Evolutionary conservation across 495 filamentous ascomycete species (phyloP).

Genomic region (Hyaloscypha finlandica): DNA sequence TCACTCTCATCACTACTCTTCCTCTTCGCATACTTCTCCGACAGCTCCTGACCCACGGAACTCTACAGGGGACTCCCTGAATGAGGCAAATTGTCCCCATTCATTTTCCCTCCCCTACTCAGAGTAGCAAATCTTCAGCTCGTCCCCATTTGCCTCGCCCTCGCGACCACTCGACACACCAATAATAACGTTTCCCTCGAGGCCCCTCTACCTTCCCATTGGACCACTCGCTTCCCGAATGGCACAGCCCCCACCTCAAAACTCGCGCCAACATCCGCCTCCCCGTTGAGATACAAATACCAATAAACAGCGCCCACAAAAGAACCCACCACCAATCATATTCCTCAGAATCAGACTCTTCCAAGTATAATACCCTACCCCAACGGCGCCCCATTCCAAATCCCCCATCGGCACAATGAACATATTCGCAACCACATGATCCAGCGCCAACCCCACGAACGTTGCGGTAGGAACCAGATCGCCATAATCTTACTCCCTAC

Average conservation of each 20-base stretch:
- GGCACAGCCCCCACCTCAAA: no score
- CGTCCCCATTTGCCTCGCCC: background rate
- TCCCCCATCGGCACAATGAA: constrained; percentile 3
- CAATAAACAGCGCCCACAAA: background rate
- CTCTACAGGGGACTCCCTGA: background rate
- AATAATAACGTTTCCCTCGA: no score
- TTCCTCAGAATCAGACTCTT: constrained; percentile 1
- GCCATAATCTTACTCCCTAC: background rate
- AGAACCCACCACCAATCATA: background rate
- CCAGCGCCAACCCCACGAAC: background rate
- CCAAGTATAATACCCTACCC: constrained; percentile 5
- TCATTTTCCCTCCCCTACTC: background rate
- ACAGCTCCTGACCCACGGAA: background rate
- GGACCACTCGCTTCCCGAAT: no score
- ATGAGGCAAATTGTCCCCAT: background rate
- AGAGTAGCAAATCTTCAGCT: background rate
- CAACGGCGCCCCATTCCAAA: constrained; percentile 2
- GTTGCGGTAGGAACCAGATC: background rate
- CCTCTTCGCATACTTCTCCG: background rate
- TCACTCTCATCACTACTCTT: constrained; percentile 1
- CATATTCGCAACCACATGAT: constrained; percentile 9
- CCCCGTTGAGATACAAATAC: no score
- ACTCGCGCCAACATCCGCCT: no score
- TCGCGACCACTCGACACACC: background rate
- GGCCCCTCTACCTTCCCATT: no score